Evolutionary conservation across 2,329 filamentous ascomycete genomes (phyloP).

Genomic region (Colletotrichum caudatum): DNA sequence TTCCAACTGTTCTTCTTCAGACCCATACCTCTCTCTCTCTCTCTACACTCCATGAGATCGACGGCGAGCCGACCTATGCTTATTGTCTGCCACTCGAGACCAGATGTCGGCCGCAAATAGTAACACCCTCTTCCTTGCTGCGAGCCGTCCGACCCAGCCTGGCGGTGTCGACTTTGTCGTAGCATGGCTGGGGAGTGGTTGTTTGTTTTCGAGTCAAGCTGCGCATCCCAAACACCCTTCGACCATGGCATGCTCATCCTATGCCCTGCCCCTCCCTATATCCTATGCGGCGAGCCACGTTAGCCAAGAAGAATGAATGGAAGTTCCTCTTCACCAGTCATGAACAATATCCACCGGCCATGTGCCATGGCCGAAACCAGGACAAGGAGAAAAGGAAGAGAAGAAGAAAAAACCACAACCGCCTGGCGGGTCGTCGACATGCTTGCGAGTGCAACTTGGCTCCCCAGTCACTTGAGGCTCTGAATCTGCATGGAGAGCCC

Average conservation of each 20-base stretch:
- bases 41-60: constrained; percentile 24
- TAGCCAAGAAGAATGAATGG: not conserved
- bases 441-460: constrained; percentile 21
- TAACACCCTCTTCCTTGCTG: constrained; percentile 37
- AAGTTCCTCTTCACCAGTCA: constrained; percentile 27
- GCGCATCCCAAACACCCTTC: constrained; percentile 16
- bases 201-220: constrained; percentile 37
- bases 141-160: constrained; percentile 31
- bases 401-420: not conserved
- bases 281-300: constrained; percentile 13
- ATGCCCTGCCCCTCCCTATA: constrained; percentile 22
- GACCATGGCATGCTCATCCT: constrained; percentile 18
- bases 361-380: constrained; percentile 39
- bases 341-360: constrained; percentile 39
- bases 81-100: constrained; percentile 34
- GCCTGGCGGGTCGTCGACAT: constrained; percentile 31
- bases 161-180: constrained; percentile 34
- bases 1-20: constrained; percentile 7
- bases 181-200: constrained; percentile 6
- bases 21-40: not conserved
- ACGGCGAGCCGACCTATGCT: constrained; percentile 38
- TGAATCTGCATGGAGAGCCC: constrained; percentile 19
- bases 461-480: constrained; percentile 13
- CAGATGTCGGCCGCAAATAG: constrained; percentile 38
- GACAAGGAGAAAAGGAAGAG: not conserved